Evolutionary conservation across 495 filamentous ascomycete species (phyloP), one percentile per base, ranked within the genome.

Genomic region (Penicillium lagena): DNA sequence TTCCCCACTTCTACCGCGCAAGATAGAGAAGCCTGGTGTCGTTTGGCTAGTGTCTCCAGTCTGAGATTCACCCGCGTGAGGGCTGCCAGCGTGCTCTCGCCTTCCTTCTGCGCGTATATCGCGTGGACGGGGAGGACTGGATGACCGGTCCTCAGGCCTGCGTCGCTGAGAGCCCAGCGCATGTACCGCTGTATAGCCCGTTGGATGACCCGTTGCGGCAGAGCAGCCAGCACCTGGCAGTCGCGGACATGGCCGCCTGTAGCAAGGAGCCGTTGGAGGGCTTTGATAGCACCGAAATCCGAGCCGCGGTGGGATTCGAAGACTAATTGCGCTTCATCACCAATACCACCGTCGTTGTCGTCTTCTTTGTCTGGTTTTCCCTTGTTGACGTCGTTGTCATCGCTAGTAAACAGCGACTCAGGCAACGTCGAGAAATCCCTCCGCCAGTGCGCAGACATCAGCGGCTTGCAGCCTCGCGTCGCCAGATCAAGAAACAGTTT

Each of bases 381-480:
- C 9, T 27, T 31, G 7, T 11, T 4, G 1, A 48, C 9, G 2
- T 42, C 17, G 12, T 42, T 36, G 1, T 40, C 27, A 2, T 11
- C 45, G 8, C 35, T 35, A 12, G 71, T 62, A 56, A 87, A 87
- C 1, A 87, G 54, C 9, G 62, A 60, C 6, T 73, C 64, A 0
- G 83, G 83, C 29, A 86, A 59, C 1, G 74, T 83, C 1, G 53
- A 51, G 51, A 85, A 87, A 49, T 87, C 84, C 37, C 69, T 63
- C 32, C 66, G 52, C 80, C 81, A 88, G 40, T 63, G 53, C 4
- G 40, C 37, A 1, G 77, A 76, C 17, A 86, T 51, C 2, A 85
- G 54, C 6, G 79, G 73, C 62, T 85, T 80, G 28, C 71, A 73
- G 4, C 82, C 79, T 22, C 83, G 76, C 55, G 76, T 74, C 5